Percentiles rank a stretch among this genome's conserved stretches.
Evolutionary conservation across 2,329 filamentous ascomycete species (phyloP).

Genomic region (Chaetothyriales sp.): DNA sequence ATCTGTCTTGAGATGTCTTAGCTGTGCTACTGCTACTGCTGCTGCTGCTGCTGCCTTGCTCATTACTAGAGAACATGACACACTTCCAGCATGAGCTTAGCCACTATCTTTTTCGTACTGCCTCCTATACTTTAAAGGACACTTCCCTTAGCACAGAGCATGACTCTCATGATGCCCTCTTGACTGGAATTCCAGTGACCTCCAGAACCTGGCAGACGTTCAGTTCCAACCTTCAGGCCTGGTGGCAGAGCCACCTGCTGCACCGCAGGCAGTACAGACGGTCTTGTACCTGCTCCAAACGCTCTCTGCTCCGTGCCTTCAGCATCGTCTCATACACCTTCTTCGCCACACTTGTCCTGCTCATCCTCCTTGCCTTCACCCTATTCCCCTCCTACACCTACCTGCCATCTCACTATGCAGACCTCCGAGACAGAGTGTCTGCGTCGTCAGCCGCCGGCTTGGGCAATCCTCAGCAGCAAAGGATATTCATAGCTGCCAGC

Average conservation of each 20-base stretch:
- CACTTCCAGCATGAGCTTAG: background rate
- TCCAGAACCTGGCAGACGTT: background rate
- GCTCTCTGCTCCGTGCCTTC: conserved; percentile 12
- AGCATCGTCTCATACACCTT: conserved; percentile 11
- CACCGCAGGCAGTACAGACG: background rate
- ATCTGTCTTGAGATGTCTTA: background rate
- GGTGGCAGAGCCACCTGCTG: background rate
- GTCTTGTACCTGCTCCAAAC: conserved; percentile 4
- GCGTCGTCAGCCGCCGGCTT: conserved; percentile 26
- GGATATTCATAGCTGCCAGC: conserved; percentile 60
- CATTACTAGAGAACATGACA: background rate
- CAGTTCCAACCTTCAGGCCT: background rate
- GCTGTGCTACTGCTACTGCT: background rate
- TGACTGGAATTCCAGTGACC: background rate
- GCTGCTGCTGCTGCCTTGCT: background rate
- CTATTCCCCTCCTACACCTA: conserved; percentile 45
- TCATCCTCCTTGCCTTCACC: conserved; percentile 33
- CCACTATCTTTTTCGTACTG: background rate
- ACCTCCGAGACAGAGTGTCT: conserved; percentile 22
- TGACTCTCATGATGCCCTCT: background rate
- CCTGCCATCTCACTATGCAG: conserved; percentile 39
- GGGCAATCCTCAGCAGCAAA: conserved; percentile 45
- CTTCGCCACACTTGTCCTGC: conserved; percentile 15
- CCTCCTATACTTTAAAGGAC: background rate
- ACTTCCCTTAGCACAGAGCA: background rate